These are phyloP conservation scores for Lactifluus subvellereus DNA, from an alignment of 768 basidiomycete species.

Conservation along the genomic window DNA sequence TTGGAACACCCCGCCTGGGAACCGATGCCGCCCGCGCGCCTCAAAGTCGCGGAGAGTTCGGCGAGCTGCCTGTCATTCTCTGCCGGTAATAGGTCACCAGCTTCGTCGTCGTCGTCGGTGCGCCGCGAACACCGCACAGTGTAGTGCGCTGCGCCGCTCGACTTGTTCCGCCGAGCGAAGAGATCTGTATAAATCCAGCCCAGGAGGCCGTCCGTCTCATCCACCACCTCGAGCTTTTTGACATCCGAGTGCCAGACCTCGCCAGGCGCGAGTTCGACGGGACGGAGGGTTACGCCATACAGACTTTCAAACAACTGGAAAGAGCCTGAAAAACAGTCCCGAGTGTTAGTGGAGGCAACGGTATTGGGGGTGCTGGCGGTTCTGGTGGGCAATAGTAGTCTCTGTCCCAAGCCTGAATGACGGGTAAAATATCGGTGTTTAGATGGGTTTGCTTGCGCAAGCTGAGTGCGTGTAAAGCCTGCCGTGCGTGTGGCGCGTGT, in stretches of 20 bases:
- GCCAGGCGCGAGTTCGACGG: conserved; percentile 59
- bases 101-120: conserved; percentile 84
- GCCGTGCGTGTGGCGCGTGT: conserved; percentile 74
- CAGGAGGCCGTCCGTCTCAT: conserved; percentile 78
- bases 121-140: conserved; percentile 93
- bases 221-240: conserved; percentile 88
- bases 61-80: conserved; percentile 35
- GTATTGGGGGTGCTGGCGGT: conserved; percentile 65
- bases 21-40: conserved; percentile 49
- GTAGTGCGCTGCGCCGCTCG: conserved; percentile 92
- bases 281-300: conserved; percentile 81
- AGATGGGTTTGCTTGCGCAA: conserved; percentile 73
- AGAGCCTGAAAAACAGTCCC: conserved; percentile 91
- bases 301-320: conserved; percentile 83
- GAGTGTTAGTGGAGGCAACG: conserved; percentile 70
- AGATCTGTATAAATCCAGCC: conserved; percentile 96
- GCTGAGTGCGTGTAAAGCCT: conserved; percentile 62
- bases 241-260: conserved; percentile 90
- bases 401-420: conserved; percentile 93
- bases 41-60: conserved; percentile 58
- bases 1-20: conserved; percentile 71
- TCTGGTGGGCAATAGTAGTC: conserved; percentile 88
- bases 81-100: conserved; percentile 46
- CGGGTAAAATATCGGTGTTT: conserved; percentile 47
- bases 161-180: conserved; percentile 78